Base-by-base conservation (phyloP, 257 asterid species). In the Forsythia viridissima region DNA sequence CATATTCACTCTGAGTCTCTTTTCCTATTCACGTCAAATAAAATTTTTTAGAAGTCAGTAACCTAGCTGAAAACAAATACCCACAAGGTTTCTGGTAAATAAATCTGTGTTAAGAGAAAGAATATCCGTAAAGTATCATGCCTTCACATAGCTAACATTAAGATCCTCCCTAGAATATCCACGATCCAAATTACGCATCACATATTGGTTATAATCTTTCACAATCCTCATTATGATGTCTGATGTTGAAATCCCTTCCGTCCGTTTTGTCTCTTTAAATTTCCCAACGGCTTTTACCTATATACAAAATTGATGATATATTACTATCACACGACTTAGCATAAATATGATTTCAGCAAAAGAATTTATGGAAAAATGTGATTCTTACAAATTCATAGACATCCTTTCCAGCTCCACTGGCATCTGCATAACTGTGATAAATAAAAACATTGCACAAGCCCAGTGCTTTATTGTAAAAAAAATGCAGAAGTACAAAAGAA, bases 101-200 rank as follows among this genome's bases (percentile, higher is more conserved):
- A 83, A 34, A 70, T 52, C 48, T 46, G 76, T 61, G 51, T 48
- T 12, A 65, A n/a, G 5, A 34, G 44, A 46, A 30, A 30, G 37
- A 10, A 43, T 43, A 52, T 21, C 4, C 51, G 44, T 21, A 82
- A 42, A 15, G 15, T 48, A 67, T 8, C 89, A 78, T 85, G 76
- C 96, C 96, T 83, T 91, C 37, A 91, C 93, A 86, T 87, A 89
- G 85, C 92, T 79, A 15, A 43, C 13, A 7, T 48, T 0, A 75
- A 55, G 30, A 37, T 90, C 92, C 80, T 87, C 85, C 68, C 92
- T 90, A n/a, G 94, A 76, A 76, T 90, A 90, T 63, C 94, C 94
- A 66, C 92, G 82, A 73, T 90, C 94, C 90, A 90, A 85, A 71
- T 90, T 90, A 70, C 92, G 94, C 92, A 90, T 88, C 77, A 90